A percentile compares a stretch with the other conserved stretches of the same genome.
phyloP scores from a whole-genome alignment of 2,329 filamentous ascomycete species.

The Ceratocystis harringtonii region DNA sequence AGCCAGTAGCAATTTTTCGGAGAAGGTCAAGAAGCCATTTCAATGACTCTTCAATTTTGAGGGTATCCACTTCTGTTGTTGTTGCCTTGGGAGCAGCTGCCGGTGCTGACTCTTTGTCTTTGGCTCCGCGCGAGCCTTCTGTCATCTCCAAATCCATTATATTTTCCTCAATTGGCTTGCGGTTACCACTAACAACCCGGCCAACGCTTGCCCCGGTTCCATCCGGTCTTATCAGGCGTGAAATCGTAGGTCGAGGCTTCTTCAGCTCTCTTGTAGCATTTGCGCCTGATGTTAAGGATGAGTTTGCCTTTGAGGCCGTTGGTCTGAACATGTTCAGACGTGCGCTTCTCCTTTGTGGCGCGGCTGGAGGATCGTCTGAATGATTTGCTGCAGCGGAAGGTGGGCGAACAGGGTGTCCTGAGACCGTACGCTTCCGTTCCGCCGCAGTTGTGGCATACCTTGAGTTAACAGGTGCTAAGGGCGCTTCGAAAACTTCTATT shows the following conservation, averaged over 20 bases:
- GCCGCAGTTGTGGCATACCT: constrained; percentile 31
- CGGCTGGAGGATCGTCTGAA: constrained; percentile 42
- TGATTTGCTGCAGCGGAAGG: constrained; percentile 28
- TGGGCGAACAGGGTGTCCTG: constrained; percentile 54
- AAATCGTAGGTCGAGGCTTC: constrained; percentile 63
- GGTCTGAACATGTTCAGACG: constrained; percentile 56
- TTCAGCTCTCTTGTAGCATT: constrained; percentile 53
- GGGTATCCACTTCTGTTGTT: constrained; percentile 35
- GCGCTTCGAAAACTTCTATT: constrained; percentile 27
- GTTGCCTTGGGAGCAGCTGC: constrained; percentile 23
- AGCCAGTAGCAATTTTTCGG: constrained; percentile 66
- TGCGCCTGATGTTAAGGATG: constrained; percentile 22
- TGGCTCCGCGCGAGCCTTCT: constrained; percentile 32
- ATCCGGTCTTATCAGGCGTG: constrained; percentile 49
- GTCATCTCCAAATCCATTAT: constrained; percentile 54
- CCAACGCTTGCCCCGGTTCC: constrained; percentile 58
- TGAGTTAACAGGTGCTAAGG: constrained; percentile 26
- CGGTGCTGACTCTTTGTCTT: constrained; percentile 11
- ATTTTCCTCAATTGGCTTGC: constrained; percentile 56
- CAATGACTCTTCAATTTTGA: constrained; percentile 60
- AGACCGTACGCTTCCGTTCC: constrained; percentile 83
- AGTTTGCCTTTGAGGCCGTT: constrained; percentile 48
- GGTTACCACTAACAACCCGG: constrained; percentile 77
- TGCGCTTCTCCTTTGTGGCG: constrained; percentile 54
- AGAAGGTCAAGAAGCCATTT: constrained; percentile 66